A percentile compares a stretch with the other conserved stretches of the same genome.
phyloP scores from a whole-genome alignment of 345 rosid species.

The Sonneratia caseolaris region DNA sequence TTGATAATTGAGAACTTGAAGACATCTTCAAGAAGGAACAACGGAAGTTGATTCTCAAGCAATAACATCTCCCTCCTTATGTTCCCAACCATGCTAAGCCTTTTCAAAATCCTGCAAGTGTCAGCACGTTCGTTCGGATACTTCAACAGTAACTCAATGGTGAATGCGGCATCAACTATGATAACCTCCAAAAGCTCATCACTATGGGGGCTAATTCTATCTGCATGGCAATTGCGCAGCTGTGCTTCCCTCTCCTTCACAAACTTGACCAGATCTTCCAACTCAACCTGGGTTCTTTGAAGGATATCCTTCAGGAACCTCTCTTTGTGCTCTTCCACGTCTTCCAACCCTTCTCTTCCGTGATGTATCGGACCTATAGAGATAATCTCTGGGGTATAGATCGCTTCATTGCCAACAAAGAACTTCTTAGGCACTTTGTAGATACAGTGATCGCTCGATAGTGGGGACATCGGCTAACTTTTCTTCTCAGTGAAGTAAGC shows the following conservation, averaged over 20 bases:
- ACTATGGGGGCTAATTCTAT: not conserved
- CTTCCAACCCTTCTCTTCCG: not conserved
- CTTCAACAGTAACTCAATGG: slow-evolving; percentile 1
- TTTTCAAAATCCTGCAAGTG: not conserved
- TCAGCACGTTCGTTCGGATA: not conserved
- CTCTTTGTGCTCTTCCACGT: slow-evolving; percentile 13
- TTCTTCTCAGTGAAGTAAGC: too few relatives aligned
- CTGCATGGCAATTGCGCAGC: slow-evolving; percentile 8
- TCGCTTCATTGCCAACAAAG: not conserved
- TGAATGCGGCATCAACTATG: not conserved
- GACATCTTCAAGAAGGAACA: slow-evolving; percentile 17
- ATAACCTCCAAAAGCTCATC: not conserved
- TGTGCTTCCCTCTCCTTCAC: not conserved
- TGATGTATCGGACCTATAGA: slow-evolving; percentile 18
- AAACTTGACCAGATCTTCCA: not conserved
- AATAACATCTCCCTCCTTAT: slow-evolving; percentile 4
- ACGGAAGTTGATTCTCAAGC: slow-evolving; percentile 27
- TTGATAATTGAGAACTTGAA: not conserved
- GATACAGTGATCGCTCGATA: not conserved
- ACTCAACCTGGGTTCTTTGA: not conserved
- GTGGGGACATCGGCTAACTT: too few relatives aligned
- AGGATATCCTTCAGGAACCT: slow-evolving; percentile 12
- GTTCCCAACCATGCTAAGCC: not conserved
- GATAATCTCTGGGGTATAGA: slow-evolving; percentile 5
- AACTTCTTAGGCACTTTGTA: not conserved